Conservation (phyloP, 768 basidiomycete species). For the Auricularia sp. region DNA sequence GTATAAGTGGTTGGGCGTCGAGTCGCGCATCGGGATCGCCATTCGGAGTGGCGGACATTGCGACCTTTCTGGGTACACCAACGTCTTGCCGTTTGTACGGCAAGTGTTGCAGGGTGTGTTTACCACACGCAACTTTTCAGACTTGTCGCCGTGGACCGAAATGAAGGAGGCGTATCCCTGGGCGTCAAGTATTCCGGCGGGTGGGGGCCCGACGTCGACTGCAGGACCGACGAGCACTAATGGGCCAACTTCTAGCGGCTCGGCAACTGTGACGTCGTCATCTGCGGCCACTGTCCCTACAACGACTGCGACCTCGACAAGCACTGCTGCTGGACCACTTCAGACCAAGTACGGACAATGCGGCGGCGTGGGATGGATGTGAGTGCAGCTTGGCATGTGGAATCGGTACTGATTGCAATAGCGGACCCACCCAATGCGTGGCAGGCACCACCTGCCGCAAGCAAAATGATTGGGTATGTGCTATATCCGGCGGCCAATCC, state of each 20-base stretch:
- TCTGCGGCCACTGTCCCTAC: neutral
- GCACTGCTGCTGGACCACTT: neutral
- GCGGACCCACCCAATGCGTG: neutral
- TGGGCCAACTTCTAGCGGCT: too few relatives aligned
- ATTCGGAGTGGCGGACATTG: neutral
- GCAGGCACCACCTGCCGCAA: neutral
- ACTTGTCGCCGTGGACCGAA: neutral
- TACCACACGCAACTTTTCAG: neutral
- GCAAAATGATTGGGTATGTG: neutral
- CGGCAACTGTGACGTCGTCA: neutral
- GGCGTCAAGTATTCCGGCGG: neutral
- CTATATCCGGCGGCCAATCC: neutral
- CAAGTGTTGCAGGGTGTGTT: neutral
- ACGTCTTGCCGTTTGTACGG: neutral
- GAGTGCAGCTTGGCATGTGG: neutral
- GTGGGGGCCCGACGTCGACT: neutral
- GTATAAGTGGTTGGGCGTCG: neutral
- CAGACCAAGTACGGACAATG: neutral
- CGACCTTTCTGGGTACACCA: neutral
- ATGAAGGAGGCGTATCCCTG: neutral
- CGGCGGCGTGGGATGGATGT: neutral
- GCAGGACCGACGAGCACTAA: neutral
- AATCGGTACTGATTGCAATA: neutral
- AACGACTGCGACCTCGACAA: neutral
- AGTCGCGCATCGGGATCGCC: neutral